A percentile compares a stretch with the other conserved stretches of the same genome.
Conservation (phyloP, 352 stramenopile genomes). For the Pythium brassicae region DNA sequence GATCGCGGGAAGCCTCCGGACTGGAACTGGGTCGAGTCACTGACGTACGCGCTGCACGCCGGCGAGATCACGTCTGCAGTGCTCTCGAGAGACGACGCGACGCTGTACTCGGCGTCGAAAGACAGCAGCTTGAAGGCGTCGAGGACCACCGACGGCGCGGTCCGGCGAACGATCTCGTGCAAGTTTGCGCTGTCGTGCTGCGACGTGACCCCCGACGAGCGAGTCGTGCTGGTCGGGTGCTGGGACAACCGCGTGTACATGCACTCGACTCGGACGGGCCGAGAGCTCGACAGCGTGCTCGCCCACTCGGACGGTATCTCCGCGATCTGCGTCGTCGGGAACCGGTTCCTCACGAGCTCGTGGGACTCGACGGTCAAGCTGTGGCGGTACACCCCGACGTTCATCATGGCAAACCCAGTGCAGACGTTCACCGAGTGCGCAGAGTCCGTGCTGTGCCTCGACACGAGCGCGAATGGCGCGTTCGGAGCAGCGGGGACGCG, state of each 20-base stretch:
- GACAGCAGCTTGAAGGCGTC: constrained; percentile 65
- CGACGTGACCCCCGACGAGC: constrained; percentile 65
- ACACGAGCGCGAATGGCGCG: constrained; percentile 48
- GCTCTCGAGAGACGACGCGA: constrained; percentile 41
- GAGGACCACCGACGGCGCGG: constrained; percentile 18
- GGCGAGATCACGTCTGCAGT: constrained; percentile 61
- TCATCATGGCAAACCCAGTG: constrained; percentile 44
- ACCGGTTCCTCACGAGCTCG: constrained; percentile 66
- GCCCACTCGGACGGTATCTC: constrained; percentile 71
- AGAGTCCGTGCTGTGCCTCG: constrained; percentile 62
- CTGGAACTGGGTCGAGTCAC: constrained; percentile 54
- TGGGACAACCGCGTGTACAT: constrained; percentile 80
- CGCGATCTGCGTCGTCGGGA: constrained; percentile 50
- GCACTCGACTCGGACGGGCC: constrained; percentile 50
- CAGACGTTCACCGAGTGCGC: constrained; percentile 57
- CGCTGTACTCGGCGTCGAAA: constrained; percentile 67
- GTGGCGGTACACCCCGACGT: constrained; percentile 59
- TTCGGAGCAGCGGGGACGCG: constrained; percentile 47
- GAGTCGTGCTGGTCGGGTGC: constrained; percentile 52
- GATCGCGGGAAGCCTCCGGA: constrained; percentile 21
- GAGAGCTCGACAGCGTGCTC: constrained; percentile 54
- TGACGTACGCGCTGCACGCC: constrained; percentile 34
- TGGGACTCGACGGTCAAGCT: constrained; percentile 77
- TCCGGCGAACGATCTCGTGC: constrained; percentile 26
- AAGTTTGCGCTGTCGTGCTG: constrained; percentile 57